phyloP scores from a whole-genome alignment of 768 basidiomycete genomes.

The Clavaria fumosa region DNA sequence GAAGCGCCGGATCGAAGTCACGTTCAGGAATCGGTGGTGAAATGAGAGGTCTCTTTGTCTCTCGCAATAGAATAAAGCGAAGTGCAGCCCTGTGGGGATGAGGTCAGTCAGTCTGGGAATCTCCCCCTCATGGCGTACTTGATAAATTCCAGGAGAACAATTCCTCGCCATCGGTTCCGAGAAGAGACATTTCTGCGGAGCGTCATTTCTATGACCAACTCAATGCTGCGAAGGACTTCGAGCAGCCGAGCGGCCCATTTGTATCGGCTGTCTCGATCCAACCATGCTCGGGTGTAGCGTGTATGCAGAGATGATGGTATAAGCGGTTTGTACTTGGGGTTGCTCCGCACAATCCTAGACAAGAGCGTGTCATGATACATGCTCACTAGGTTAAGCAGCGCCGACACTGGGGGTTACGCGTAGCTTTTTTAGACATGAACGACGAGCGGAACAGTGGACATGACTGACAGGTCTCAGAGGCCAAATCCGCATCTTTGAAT shows the following conservation, averaged over 20 bases:
- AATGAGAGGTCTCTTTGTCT: constrained; percentile 65
- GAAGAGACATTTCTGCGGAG: constrained; percentile 54
- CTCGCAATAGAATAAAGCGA: constrained; percentile 53
- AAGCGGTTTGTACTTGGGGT: constrained; percentile 59
- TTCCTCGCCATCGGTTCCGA: constrained; percentile 55
- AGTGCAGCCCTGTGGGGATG: constrained; percentile 44
- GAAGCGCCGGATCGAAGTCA: constrained; percentile 67
- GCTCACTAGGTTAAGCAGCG: constrained; percentile 75
- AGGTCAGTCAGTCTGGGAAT: constrained; percentile 6
- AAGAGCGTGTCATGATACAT: constrained; percentile 95
- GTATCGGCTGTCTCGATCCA: constrained; percentile 51
- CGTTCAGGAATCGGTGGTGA: constrained; percentile 74
- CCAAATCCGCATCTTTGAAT: constrained; percentile 94
- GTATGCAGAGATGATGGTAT: constrained; percentile 67
- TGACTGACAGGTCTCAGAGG: constrained; percentile 82
- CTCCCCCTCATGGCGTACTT: constrained; percentile 46
- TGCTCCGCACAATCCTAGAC: constrained; percentile 40
- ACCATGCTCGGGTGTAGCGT: constrained; percentile 84
- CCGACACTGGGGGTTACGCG: constrained; percentile 45
- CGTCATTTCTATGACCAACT: constrained; percentile 85
- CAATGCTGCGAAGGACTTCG: constrained; percentile 63
- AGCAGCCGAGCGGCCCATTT: constrained; percentile 65
- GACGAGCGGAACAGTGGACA: constrained; percentile 8
- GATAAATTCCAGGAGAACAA: constrained; percentile 63
- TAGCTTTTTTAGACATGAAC: constrained; percentile 7